Evolutionary conservation across 345 rosid species (phyloP).

Genomic region (Brassica incana): DNA sequence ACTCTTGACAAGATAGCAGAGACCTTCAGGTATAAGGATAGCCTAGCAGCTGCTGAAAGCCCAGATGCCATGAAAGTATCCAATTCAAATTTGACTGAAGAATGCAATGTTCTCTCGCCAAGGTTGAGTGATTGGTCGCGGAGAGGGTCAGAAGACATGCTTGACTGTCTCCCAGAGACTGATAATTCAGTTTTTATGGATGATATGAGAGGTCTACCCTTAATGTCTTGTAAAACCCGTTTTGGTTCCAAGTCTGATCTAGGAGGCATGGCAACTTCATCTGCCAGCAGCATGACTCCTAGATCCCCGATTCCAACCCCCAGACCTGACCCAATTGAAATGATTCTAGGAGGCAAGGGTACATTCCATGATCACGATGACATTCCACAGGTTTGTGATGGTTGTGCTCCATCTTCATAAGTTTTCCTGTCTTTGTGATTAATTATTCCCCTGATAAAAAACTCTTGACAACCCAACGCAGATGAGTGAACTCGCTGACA

Average conservation of each 20-base stretch:
- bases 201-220: constrained; percentile 86
- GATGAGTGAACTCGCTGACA: constrained; percentile 98
- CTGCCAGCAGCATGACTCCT: constrained; percentile 99
- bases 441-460: constrained; percentile 8
- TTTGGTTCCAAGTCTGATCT: constrained; percentile 94
- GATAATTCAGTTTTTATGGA: constrained; percentile 80
- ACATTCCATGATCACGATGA: constrained; percentile 80
- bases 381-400: constrained; percentile 69
- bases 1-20: constrained; percentile 90
- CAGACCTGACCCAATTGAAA: constrained; percentile 82
- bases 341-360: constrained; percentile 83
- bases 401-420: constrained; percentile 5
- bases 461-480: constrained; percentile 43
- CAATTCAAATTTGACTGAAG: constrained; percentile 85
- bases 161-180: constrained; percentile 88
- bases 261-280: constrained; percentile 91
- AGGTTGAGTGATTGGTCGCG: constrained; percentile 95
- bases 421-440: constrained; percentile 9
- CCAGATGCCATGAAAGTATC: constrained; percentile 90
- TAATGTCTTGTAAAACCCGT: constrained; percentile 94
- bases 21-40: constrained; percentile 72
- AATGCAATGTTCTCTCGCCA: constrained; percentile 84
- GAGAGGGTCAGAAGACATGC: constrained; percentile 99
- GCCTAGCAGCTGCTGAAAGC: constrained; percentile 63
- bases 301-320: constrained; percentile 96